Base-by-base conservation (phyloP, 345 rosid genomes). In the Arabis alpina region DNA sequence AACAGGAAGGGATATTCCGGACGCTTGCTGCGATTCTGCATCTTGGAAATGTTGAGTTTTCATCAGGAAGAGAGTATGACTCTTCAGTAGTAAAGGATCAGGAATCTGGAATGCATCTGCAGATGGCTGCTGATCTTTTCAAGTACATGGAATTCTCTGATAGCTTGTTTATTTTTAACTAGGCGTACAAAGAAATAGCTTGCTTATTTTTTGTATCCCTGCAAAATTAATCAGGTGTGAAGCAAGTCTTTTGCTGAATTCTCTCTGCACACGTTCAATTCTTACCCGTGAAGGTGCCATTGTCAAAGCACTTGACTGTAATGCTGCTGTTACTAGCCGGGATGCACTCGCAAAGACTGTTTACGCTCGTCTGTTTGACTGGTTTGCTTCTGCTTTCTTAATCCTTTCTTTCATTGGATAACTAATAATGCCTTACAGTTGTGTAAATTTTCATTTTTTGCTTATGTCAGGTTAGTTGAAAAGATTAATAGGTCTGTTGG, bases 281-380 rank as follows among this genome's bases (percentile, higher is more conserved):
- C 90, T 89, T 76, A 94, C 99, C 45, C 96, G 90, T 66, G 99
- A 94, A 85, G 99, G 97, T 70, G 84, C 64, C 76, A 94, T 94
- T 66, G 56, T 94, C 56, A 94, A 94, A 80, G 88, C 86, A 65
- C 94, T 94, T 5, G 99, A 94, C 76, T 85, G 91, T 77, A 78
- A 82, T 84, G 96, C 97, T 76, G 99, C 99, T 78, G 81, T 85
- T 79, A 82, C 95, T 78, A 94, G 96, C 83, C 81, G 99, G 43
- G 99, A 94, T 86, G 92, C 95, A 62, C 79, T 94, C 70, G 93
- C 99, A 10, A 94, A 94, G 85, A 94, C 96, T 57, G 88, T 94
- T 71, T 94, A 94, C 59, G 84, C 99, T 69, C 87, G 92, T 49
- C 74, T 91, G 69, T 94, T 94, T 83, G 99, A 94, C 83, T 91